These are phyloP conservation scores for Paspalum notatum DNA, from an alignment of 176 grass and related monocot species.

Conservation along the genomic window DNA sequence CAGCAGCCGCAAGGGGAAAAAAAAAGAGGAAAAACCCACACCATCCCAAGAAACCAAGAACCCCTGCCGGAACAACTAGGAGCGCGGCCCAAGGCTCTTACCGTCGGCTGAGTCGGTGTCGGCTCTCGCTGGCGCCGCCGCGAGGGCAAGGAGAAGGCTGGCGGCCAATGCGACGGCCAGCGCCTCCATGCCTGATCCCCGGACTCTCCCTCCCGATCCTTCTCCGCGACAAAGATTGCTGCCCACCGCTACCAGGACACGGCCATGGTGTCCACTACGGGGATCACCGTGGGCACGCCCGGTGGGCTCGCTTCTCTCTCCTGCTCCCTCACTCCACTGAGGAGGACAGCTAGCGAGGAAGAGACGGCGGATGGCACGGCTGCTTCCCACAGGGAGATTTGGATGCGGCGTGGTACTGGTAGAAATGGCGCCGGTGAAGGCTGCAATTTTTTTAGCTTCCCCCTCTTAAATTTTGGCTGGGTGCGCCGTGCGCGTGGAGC, in stretches of 20 bases:
- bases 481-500: neutral
- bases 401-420: slow-evolving; percentile 42
- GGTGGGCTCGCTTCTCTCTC: slow-evolving; percentile 2
- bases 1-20: neutral
- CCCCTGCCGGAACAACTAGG: neutral
- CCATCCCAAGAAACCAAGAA: slow-evolving; percentile 38
- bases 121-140: slow-evolving; percentile 38
- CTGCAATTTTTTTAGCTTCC: neutral
- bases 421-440: slow-evolving; percentile 24
- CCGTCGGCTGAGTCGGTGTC: slow-evolving; percentile 51
- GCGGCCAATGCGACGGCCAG: slow-evolving; percentile 45
- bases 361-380: slow-evolving; percentile 34
- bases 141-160: slow-evolving; percentile 35
- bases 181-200: slow-evolving; percentile 32
- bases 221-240: slow-evolving; percentile 7
- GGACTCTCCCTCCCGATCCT: neutral
- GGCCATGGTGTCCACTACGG: slow-evolving; percentile 35
- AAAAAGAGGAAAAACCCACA: neutral
- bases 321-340: neutral
- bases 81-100: neutral
- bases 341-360: slow-evolving; percentile 39
- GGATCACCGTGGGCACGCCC: slow-evolving; percentile 44
- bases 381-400: slow-evolving; percentile 41
- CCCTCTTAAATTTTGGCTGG: slow-evolving; percentile 42
- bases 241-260: slow-evolving; percentile 17